phyloP scores from a whole-genome alignment of 169 alveolate species.

The Perkinsus marinus region DNA sequence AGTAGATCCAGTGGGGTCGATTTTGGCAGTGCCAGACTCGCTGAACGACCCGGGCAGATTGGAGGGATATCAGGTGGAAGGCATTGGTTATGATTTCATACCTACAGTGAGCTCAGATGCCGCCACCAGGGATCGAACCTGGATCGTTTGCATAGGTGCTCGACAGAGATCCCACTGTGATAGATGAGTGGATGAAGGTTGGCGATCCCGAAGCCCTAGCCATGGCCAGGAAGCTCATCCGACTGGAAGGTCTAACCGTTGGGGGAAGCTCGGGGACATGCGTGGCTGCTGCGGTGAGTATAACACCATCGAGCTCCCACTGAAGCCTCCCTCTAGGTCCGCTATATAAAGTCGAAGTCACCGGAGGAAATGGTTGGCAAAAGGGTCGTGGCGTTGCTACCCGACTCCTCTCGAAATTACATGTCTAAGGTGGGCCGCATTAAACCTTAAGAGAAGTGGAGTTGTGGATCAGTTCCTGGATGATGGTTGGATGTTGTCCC shows the following conservation, averaged over 20 bases:
- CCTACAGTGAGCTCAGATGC: constrained; percentile 37
- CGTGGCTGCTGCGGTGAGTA: constrained; percentile 34
- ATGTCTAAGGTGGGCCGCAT: constrained; percentile 18
- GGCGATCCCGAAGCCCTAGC: constrained; percentile 33
- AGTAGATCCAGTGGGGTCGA: constrained; percentile 67
- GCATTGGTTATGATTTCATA: constrained; percentile 62
- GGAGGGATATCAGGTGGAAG: constrained; percentile 38
- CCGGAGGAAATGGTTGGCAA: constrained; percentile 13
- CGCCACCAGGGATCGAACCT: background rate
- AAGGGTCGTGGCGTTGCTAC: constrained; percentile 17
- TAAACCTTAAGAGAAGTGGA: background rate
- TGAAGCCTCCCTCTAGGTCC: background rate
- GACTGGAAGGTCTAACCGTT: constrained; percentile 46
- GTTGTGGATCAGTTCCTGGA: background rate
- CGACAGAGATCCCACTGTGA: background rate
- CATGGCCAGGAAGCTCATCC: constrained; percentile 41
- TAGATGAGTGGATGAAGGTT: constrained; percentile 37
- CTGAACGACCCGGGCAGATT: background rate
- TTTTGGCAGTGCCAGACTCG: constrained; percentile 44
- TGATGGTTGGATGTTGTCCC: background rate
- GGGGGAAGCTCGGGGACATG: constrained; percentile 55
- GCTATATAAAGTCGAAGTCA: constrained; percentile 4
- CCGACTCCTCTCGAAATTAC: constrained; percentile 38
- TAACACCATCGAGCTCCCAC: background rate
- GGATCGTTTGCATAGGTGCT: background rate